A percentile compares a stretch with the other conserved stretches of the same genome.
Evolutionary conservation across 2,329 filamentous ascomycete genomes (phyloP).

Genomic region (Ascocoryne sarcoides): DNA sequence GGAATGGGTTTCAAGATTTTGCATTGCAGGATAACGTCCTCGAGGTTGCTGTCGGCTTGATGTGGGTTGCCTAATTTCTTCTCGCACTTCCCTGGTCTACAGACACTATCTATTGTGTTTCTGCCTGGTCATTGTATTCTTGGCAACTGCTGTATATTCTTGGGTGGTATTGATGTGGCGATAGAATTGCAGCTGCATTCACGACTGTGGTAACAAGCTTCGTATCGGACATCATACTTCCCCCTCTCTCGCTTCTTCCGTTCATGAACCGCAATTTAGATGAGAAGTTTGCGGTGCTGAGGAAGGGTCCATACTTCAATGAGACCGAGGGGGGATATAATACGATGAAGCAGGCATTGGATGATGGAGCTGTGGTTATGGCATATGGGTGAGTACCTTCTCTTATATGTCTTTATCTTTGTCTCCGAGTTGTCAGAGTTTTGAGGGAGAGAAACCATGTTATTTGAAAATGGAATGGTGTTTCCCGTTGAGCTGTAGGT

Average conservation of each 20-base stretch:
- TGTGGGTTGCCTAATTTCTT: conserved; percentile 38
- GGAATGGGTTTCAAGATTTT: conserved; percentile 59
- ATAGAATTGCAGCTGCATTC: conserved; percentile 61
- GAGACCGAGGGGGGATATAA: conserved; percentile 49
- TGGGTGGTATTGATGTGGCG: too few relatives aligned
- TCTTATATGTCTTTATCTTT: neutral
- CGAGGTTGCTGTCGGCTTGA: conserved; percentile 66
- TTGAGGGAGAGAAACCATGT: too few relatives aligned
- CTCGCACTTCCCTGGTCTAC: too few relatives aligned
- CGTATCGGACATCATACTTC: conserved; percentile 61
- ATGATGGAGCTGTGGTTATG: conserved; percentile 64
- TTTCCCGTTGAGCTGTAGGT: too few relatives aligned
- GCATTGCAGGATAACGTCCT: conserved; percentile 67
- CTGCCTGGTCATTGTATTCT: too few relatives aligned
- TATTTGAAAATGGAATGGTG: too few relatives aligned
- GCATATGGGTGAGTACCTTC: conserved; percentile 52
- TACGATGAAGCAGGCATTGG: conserved; percentile 58
- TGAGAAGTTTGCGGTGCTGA: conserved; percentile 63
- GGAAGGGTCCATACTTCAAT: conserved; percentile 44
- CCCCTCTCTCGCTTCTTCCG: conserved; percentile 58
- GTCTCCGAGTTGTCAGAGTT: too few relatives aligned
- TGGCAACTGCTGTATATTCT: too few relatives aligned
- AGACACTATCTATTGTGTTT: too few relatives aligned
- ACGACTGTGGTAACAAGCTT: conserved; percentile 64
- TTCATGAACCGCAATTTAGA: conserved; percentile 64